Evolutionary conservation across 345 rosid species (phyloP), one percentile per base, ranked within the genome.

Genomic region (Aquilaria malaccensis): DNA sequence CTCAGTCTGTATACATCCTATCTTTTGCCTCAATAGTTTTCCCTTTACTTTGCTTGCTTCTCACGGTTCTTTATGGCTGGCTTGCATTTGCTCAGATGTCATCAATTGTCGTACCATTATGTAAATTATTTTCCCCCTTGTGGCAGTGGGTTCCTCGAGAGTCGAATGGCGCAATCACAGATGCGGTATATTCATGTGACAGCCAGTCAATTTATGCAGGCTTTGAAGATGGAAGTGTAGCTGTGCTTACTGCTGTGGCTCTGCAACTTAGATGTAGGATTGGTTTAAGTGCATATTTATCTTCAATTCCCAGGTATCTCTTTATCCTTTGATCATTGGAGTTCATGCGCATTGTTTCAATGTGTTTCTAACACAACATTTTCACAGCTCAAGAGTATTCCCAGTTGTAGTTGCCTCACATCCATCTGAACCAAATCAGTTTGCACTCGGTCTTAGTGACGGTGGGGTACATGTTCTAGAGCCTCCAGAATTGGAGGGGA

Each of bases 101-200:
- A 45, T 41, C n/a, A 11, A 7, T 43, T 57, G 10, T 33, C 11
- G 50, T 3, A 9, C 46, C 50, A 4, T 45, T 30, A 37, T 15
- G 37, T 49, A 14, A 10, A 45, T 56, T 12, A 13, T 56, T 32
- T 62, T 15, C 2, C 4, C 55, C 14, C 30, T 13, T 64, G 22
- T 56, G 55, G 48, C 66, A 74, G 81, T 77, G 78, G 81, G 41
- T 74, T 59, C 74, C 81, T 6, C 56, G 33, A 49, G 81, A 70
- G 49, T 61, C 76, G 48, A 74, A 65, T 67, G 71, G 76, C 47
- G 62, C 74, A 14, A 74, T 71, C 48, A 71, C 74, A 14, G 74
- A 78, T 74, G 81, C 76, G 62, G 76, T 74, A 31, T 78, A 74
- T 62, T 74, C 81, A 55, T 71, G 78, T 52, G 81, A 77, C 74